Base-by-base conservation (phyloP, 2,329 filamentous ascomycete species). In the Tolypocladium sp. region DNA sequence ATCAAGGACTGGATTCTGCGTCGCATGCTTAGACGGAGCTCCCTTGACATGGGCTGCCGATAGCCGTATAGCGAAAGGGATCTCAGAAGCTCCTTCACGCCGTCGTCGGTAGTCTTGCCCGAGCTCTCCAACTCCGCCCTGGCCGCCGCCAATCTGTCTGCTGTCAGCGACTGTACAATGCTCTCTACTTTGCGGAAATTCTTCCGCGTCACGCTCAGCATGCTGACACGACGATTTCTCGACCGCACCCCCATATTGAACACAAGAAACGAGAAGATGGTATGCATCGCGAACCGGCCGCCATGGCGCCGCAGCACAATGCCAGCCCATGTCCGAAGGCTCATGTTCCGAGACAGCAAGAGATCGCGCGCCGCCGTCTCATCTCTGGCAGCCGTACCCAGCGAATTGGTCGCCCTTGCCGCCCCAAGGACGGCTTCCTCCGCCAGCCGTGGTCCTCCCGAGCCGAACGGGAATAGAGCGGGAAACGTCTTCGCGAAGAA, bases 401-500 rank as follows among this genome's bases (percentile, higher is more conserved):
- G 6, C 30, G 30, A 30, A 30, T 30, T 30, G 15, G 15, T 46
- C 17, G 8, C 54, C 54, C 22, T 3, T 27, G n/a, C 54, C 25
- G 30, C 20, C 37, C 37, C 40, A 7, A 38, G 54, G 20, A 17
- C 46, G 41, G 22, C 20, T 46, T 57, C 60, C 33, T 60, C 57
- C 1, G 46, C 57, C 37, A 53, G 33, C 13, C 56, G 37, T 38
- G 62, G 61, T 1, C 62, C 62, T 2, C 63, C 59, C 7, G 15
- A 25, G 15, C 63, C 63, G 10, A 60, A 58, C 8, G 62, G 59
- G 2, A 64, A 56, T 17, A 63, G 38, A 0, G 42, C 63, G 2
- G 62, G 62, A 17, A 63, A 61, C 20, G 61, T 56, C 52, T 60
- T 63, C 6, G 61, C 59, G 20, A 64, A 63, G 52, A 63, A 61